Conservation (phyloP, 345 rosid species). For the Turritis glabra region DNA sequence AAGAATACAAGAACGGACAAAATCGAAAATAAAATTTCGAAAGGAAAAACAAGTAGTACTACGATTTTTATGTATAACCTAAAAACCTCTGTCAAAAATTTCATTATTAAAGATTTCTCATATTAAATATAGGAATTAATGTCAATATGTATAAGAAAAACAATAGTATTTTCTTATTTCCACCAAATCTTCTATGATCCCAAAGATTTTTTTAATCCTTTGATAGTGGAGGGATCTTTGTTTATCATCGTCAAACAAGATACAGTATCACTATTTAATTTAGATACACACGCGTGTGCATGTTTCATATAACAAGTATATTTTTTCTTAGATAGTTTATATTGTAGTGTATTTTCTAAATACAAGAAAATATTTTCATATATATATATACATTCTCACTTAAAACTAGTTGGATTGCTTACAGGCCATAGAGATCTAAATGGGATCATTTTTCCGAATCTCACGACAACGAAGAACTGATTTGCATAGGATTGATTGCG, state of each 20-base stretch:
- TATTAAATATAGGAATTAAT: neutral
- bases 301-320: neutral
- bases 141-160: neutral
- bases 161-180: neutral
- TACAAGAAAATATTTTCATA: neutral
- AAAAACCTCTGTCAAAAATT: neutral
- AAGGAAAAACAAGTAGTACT: neutral
- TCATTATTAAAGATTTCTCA: neutral
- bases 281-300: conserved; percentile 1
- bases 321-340: neutral
- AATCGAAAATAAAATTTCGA: neutral
- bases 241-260: conserved; percentile 25
- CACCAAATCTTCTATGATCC: conserved; percentile 26
- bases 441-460: neutral
- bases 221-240: conserved; percentile 27
- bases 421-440: neutral
- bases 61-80: neutral
- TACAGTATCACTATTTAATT: conserved; percentile 9
- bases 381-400: neutral
- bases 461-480: neutral
- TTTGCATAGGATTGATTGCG: neutral
- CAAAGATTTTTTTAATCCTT: neutral
- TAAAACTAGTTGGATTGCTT: neutral
- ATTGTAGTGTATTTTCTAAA: neutral
- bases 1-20: neutral